These are phyloP conservation scores for Phytopythium oedochilum DNA, from an alignment of 352 stramenopile genomes.

Conservation along the genomic window DNA sequence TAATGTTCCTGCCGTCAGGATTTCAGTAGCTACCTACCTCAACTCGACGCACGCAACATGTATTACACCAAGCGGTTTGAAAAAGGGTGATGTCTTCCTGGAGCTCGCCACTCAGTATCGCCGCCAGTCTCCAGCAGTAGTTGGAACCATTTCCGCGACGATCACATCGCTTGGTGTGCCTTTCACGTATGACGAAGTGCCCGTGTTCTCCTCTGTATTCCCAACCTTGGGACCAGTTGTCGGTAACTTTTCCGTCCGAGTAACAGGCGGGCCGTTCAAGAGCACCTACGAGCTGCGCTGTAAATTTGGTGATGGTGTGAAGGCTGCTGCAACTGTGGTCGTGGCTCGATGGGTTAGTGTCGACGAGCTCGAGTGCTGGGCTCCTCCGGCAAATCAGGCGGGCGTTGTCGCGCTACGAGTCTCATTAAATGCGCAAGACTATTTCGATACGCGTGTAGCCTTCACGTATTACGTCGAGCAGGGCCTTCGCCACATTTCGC, in stretches of 20 bases:
- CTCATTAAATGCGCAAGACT: constrained; percentile 92
- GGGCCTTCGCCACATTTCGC: constrained; percentile 63
- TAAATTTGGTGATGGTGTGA: constrained; percentile 61
- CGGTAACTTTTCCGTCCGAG: constrained; percentile 87
- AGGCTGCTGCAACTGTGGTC: constrained; percentile 33
- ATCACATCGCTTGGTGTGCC: constrained; percentile 34
- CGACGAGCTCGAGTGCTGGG: constrained; percentile 68
- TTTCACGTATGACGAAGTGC: constrained; percentile 82
- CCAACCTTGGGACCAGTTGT: constrained; percentile 65
- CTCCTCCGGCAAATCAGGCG: constrained; percentile 54
- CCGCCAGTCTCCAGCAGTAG: constrained; percentile 5
- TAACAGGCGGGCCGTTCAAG: constrained; percentile 82
- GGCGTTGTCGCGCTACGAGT: constrained; percentile 85
- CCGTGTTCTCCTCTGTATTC: constrained; percentile 66
- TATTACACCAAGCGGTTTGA: constrained; percentile 40
- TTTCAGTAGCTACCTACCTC: constrained; percentile 46
- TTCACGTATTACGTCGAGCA: constrained; percentile 88
- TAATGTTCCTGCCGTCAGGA: constrained; percentile 10
- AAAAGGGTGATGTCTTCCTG: constrained; percentile 37
- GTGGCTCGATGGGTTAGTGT: constrained; percentile 53
- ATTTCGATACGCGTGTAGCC: constrained; percentile 42
- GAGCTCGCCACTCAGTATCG: constrained; percentile 66
- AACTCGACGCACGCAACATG: constrained; percentile 69
- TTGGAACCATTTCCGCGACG: constrained; percentile 10
- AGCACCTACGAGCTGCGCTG: constrained; percentile 73